Percentiles rank a stretch among this genome's conserved stretches.
phyloP scores from a whole-genome alignment of 148 eudicot species.

The Nepenthes gracilis region DNA sequence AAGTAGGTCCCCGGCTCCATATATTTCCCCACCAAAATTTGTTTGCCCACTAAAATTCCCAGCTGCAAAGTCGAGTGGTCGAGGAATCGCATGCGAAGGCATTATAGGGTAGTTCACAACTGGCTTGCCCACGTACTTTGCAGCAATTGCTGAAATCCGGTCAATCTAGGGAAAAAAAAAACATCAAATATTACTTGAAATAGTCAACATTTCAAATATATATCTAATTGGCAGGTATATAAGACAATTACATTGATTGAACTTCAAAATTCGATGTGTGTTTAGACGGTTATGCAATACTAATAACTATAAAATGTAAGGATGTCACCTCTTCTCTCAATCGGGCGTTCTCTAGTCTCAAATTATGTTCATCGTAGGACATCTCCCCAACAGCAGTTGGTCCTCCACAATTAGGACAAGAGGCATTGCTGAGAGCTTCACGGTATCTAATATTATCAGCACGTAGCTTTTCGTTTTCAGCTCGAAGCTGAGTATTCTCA shows the following conservation, averaged over 20 bases:
- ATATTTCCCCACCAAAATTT: constrained; percentile 33
- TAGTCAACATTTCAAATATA: no score
- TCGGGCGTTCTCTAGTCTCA: constrained; percentile 23
- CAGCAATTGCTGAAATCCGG: constrained; percentile 84
- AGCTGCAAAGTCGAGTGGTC: constrained; percentile 48
- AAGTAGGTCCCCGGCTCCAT: constrained; percentile 50
- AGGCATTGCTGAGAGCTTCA: constrained; percentile 18
- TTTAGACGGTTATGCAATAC: no score
- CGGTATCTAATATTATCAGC: constrained; percentile 22
- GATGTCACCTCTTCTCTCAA: constrained; percentile 19
- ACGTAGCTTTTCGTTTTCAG: constrained; percentile 27
- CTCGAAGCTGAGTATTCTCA: constrained; percentile 25
- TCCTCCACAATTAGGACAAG: constrained; percentile 26
- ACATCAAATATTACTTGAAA: not conserved
- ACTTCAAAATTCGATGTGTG: no score
- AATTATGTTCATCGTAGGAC: constrained; percentile 24
- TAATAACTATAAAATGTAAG: no score
- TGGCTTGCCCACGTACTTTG: constrained; percentile 87
- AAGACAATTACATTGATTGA: no score
- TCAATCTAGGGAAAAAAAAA: constrained; percentile 36
- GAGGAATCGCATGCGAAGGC: constrained; percentile 18
- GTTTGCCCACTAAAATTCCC: constrained; percentile 32
- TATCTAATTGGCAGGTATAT: no score
- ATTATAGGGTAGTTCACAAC: constrained; percentile 42
- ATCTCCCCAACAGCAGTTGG: constrained; percentile 17